These are phyloP conservation scores for Toxicodendron radicans DNA, from an alignment of 345 rosid species.

Conservation along the genomic window DNA sequence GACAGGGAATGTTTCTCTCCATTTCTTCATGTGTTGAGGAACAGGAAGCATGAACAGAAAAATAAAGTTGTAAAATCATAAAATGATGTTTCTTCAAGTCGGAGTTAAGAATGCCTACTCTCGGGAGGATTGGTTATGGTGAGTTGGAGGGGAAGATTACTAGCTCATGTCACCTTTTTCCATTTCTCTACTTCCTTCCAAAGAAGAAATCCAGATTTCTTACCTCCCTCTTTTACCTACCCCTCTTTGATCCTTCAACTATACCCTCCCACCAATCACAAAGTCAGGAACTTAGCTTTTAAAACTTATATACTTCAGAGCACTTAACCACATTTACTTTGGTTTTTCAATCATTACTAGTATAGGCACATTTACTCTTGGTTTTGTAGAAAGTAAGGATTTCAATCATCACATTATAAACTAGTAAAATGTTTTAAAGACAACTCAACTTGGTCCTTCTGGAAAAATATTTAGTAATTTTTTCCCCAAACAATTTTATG, in stretches of 20 bases:
- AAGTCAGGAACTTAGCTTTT: neutral
- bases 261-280: neutral
- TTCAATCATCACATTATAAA: too few species aligned
- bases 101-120: neutral
- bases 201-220: neutral
- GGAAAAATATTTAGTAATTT: neutral
- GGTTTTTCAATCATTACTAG: too few species aligned
- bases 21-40: neutral
- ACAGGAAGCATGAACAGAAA: neutral
- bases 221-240: neutral
- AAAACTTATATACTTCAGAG: neutral
- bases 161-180: neutral
- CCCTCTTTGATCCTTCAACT: neutral
- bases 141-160: neutral
- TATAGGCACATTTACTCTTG: too few species aligned
- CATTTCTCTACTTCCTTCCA: neutral
- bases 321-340: neutral
- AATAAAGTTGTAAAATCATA: neutral
- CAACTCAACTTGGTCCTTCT: neutral
- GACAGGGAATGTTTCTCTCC: neutral
- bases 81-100: neutral
- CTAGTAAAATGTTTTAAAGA: neutral
- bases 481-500: neutral
- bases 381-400: too few species aligned
- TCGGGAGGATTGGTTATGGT: neutral